phyloP scores from a whole-genome alignment of 2,329 filamentous ascomycete species.

The Fusarium robinianum region DNA sequence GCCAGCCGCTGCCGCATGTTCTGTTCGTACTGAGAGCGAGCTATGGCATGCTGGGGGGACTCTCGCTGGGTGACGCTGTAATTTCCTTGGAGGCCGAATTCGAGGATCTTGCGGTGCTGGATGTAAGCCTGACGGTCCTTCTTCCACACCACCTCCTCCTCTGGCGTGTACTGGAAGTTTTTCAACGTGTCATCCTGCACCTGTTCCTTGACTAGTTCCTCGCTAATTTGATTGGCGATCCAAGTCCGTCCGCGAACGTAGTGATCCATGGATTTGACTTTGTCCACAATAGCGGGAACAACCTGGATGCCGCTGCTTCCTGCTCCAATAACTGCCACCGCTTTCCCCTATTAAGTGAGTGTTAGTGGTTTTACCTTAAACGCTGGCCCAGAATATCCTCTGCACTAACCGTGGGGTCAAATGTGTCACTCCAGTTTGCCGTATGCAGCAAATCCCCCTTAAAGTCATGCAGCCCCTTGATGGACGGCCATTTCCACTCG shows the following conservation, averaged over 20 bases:
- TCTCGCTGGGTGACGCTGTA: neutral
- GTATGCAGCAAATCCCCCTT: slow-evolving; percentile 57
- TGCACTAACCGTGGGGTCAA: no score
- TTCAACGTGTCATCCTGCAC: neutral
- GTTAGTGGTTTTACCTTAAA: no score
- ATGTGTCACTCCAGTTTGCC: slow-evolving; percentile 28
- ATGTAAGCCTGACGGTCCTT: neutral
- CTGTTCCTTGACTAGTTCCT: neutral
- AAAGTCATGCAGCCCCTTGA: slow-evolving; percentile 54
- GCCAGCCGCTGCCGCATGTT: neutral
- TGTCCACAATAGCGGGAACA: neutral
- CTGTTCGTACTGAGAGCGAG: neutral
- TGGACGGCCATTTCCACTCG: slow-evolving; percentile 48
- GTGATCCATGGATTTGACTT: slow-evolving; percentile 5
- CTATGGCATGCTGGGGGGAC: neutral
- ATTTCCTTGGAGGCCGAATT: neutral
- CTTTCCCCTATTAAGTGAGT: slow-evolving; percentile 5
- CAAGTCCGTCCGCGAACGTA: slow-evolving; percentile 7
- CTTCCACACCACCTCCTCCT: neutral
- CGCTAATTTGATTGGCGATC: slow-evolving; percentile 1
- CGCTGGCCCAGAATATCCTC: no score
- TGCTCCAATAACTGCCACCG: slow-evolving; percentile 1
- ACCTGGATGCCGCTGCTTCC: slow-evolving; percentile 9
- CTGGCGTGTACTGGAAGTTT: neutral
- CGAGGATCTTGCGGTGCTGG: neutral